Evolutionary conservation across 139 green algal species (phyloP), one percentile per base, ranked within the genome.

Genomic region (Yamagishiella unicocca): DNA sequence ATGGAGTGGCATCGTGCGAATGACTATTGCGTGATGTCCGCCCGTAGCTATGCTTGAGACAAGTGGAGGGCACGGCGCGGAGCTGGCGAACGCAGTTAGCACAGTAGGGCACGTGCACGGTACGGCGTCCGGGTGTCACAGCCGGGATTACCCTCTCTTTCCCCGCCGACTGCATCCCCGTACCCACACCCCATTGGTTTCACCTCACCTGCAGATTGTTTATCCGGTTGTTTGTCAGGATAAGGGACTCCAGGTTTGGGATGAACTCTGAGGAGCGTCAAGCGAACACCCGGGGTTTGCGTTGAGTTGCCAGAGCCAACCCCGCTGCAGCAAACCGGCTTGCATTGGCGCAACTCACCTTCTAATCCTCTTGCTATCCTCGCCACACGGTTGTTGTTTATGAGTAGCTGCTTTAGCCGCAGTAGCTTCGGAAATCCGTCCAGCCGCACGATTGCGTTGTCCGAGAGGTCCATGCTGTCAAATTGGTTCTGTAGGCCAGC

Each of bases 371-470:
- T 87, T 9, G 82, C 91, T 25, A 99, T 96, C 37, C 96, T 93
- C 29, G 90, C 84, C 35, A 99, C 95, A 45, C 96, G 84, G 91
- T 99, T 99, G 93, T 99, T 99, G 91, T 96, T 99, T 33, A 96
- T 90, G 42, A 98, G 87, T 33, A 99, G 89, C 83, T 97, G 88
- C 70, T 94, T 95, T 29, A 99, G 85, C 24, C 97, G 85, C 4
- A 75, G 93, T 61, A 99, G 94, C 77, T 94, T 91, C 2, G 98
- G 96, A 78, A 99, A 99, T 62, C 96, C 97, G 66, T 99, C 98
- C 78, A 99, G 91, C 45, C 95, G 94, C 37, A 98, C 94, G 42
- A 99, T 97, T 5, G 96, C 96, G 87, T 99, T 99, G 90, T 99
- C 97, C 10, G 95, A 97, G 19, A 99, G 84, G 90, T 99, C 98